Evolutionary conservation across 768 basidiomycete genomes (phyloP).

Genomic region (Zangia roseola): DNA sequence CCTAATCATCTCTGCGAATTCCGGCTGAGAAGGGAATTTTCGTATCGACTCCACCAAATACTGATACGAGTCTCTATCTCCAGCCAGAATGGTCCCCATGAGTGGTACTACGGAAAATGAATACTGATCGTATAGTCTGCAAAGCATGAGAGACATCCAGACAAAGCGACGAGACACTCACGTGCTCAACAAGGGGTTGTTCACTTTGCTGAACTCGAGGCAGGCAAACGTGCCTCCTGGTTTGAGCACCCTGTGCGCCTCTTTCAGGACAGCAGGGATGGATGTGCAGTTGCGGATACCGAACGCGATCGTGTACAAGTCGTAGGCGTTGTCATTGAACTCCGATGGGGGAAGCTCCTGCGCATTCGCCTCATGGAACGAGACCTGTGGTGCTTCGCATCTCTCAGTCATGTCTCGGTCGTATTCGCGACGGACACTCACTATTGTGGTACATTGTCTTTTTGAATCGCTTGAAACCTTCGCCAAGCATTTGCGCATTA

Average conservation of each 20-base stretch:
- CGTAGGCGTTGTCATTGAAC: constrained; percentile 82
- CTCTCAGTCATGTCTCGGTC: constrained; percentile 2
- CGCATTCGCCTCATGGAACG: constrained; percentile 92
- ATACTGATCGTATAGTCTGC: constrained; percentile 89
- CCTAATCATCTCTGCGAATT: constrained; percentile 86
- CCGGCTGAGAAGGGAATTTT: constrained; percentile 82
- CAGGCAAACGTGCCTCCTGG: constrained; percentile 96
- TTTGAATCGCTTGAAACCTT: constrained; percentile 87
- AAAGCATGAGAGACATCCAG: constrained; percentile 4
- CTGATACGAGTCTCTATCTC: constrained; percentile 93
- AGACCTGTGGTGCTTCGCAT: constrained; percentile 79
- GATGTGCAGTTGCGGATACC: constrained; percentile 98
- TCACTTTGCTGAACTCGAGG: constrained; percentile 93
- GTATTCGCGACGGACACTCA: constrained; percentile 37
- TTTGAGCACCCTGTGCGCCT: constrained; percentile 92
- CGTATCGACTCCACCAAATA: constrained; percentile 98
- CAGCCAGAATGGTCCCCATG: constrained; percentile 94
- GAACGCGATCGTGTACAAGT: constrained; percentile 98
- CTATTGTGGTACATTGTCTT: constrained; percentile 99
- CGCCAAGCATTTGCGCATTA: constrained; percentile 92
- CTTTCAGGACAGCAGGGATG: constrained; percentile 79
- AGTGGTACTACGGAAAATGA: constrained; percentile 95
- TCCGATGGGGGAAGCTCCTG: constrained; percentile 65
- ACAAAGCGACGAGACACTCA: constrained; percentile 42
- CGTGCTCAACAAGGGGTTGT: constrained; percentile 83